phyloP scores from a whole-genome alignment of 768 basidiomycete genomes.

The Mycena floridula region DNA sequence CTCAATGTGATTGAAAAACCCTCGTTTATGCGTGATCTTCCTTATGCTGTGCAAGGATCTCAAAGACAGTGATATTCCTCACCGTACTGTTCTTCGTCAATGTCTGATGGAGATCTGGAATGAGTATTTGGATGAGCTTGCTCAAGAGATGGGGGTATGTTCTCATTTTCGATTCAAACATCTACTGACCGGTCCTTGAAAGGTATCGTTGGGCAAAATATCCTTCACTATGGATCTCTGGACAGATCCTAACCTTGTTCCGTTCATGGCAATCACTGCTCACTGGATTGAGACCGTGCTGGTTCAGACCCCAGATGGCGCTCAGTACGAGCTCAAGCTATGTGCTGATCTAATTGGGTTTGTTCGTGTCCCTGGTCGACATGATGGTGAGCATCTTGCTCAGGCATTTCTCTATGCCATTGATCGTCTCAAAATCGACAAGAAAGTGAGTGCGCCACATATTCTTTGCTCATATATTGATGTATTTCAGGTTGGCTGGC shows the following conservation, averaged over 20 bases:
- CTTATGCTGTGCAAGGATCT: too few species aligned
- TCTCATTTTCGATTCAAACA: not conserved
- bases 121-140: conserved; percentile 15
- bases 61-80: too few species aligned
- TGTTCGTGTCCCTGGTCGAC: conserved; percentile 24
- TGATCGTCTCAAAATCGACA: conserved; percentile 19
- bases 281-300: conserved; percentile 29
- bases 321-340: conserved; percentile 15
- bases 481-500: conserved; percentile 29
- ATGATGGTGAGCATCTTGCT: conserved; percentile 32
- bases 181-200: not conserved
- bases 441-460: conserved; percentile 15
- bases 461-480: not conserved
- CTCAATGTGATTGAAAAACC: too few species aligned
- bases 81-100: too few species aligned
- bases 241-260: conserved; percentile 25
- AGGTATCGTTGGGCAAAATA: conserved; percentile 26
- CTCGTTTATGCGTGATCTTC: too few species aligned
- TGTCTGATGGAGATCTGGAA: too few species aligned
- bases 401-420: conserved; percentile 23
- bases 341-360: conserved; percentile 31
- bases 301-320: conserved; percentile 13
- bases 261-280: conserved; percentile 37
- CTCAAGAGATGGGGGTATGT: conserved; percentile 15
- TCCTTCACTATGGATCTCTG: conserved; percentile 31